Evolutionary conservation across 768 basidiomycete genomes (phyloP).

Genomic region (Pulveroboletus sp.): DNA sequence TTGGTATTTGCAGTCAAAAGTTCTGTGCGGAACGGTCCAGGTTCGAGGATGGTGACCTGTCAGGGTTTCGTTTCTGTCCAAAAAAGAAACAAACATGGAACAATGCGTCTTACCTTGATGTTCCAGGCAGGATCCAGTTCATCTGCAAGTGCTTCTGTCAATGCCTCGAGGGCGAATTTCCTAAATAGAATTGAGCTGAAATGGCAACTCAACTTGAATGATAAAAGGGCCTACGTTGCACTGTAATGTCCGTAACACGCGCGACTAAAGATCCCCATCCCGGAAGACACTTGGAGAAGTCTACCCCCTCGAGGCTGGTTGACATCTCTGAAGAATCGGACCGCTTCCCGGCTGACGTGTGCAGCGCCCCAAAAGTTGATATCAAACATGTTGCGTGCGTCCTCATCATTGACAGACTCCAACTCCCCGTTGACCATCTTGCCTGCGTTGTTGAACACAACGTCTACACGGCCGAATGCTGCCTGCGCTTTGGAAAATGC

Average conservation of each 20-base stretch:
- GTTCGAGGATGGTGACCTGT: slow-evolving; percentile 5
- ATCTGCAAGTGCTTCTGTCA: slow-evolving; percentile 21
- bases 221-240: slow-evolving; percentile 20
- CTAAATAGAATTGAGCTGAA: background rate
- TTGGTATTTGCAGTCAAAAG: background rate
- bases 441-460: slow-evolving; percentile 40
- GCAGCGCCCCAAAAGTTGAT: slow-evolving; percentile 35
- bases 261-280: slow-evolving; percentile 12
- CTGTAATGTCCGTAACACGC: slow-evolving; percentile 21
- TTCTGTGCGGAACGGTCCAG: slow-evolving; percentile 16
- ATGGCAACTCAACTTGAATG: background rate
- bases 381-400: slow-evolving; percentile 37
- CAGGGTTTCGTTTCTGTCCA: background rate
- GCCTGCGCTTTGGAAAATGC: slow-evolving; percentile 29
- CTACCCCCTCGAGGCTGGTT: slow-evolving; percentile 35
- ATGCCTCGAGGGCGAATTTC: slow-evolving; percentile 27
- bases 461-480: slow-evolving; percentile 35
- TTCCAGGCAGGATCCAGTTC: slow-evolving; percentile 28
- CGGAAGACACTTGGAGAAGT: slow-evolving; percentile 35
- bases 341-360: slow-evolving; percentile 30
- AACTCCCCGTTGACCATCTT: slow-evolving; percentile 26
- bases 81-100: background rate
- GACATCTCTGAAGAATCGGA: slow-evolving; percentile 35
- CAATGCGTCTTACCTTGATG: slow-evolving; percentile 13
- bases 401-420: slow-evolving; percentile 32